Evolutionary conservation across 2,329 filamentous ascomycete genomes (phyloP).

Genomic region (Trichoderma lentiforme): DNA sequence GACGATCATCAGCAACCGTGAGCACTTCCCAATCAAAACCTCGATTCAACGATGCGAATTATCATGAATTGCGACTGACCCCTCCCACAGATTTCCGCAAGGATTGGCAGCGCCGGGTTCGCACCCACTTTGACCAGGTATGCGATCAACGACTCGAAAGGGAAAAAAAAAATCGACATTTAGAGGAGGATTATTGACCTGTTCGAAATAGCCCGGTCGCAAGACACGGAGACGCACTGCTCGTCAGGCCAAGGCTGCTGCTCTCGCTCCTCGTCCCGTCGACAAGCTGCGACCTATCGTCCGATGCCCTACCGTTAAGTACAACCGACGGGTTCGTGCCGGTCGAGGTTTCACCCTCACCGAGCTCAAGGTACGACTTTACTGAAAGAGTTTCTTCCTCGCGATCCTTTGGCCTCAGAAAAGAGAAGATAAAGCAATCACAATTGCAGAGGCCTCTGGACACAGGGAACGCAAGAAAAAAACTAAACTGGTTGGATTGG

Average conservation of each 20-base stretch:
- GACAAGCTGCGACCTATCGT: conserved; percentile 96
- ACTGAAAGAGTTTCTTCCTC: not conserved
- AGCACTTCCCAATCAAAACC: conserved; percentile 38
- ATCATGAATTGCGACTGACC: conserved; percentile 39
- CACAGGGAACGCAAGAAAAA: not conserved
- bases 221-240: conserved; percentile 90
- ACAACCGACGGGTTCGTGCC: conserved; percentile 96
- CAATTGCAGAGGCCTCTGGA: not conserved
- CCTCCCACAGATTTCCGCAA: conserved; percentile 82
- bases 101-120: conserved; percentile 99
- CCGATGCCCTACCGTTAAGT: conserved; percentile 96
- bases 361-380: conserved; percentile 88
- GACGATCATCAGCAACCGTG: conserved; percentile 94
- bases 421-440: not conserved
- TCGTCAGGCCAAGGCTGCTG: conserved; percentile 90
- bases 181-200: conserved; percentile 35
- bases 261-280: conserved; percentile 91
- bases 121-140: conserved; percentile 99
- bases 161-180: conserved; percentile 8
- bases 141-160: conserved; percentile 29
- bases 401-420: not conserved
- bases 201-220: conserved; percentile 71
- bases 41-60: conserved; percentile 26
- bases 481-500: not conserved
- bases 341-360: conserved; percentile 96